phyloP scores from a whole-genome alignment of 352 stramenopile genomes.

The Pythium biforme region DNA sequence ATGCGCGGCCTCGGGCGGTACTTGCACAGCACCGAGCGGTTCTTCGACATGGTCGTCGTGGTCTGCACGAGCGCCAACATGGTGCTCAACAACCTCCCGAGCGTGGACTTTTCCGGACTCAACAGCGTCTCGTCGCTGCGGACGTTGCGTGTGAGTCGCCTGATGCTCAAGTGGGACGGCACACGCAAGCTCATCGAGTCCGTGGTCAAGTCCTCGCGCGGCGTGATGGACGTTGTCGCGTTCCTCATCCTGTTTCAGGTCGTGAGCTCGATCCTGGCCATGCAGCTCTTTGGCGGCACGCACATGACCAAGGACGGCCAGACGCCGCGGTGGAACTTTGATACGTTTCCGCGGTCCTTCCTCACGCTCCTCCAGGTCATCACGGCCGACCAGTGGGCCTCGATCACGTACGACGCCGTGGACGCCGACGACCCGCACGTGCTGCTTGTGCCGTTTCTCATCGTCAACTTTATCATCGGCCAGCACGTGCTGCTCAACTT shows the following conservation, averaged over 20 bases:
- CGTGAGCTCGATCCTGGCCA: slow-evolving; percentile 70
- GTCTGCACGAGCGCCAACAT: slow-evolving; percentile 67
- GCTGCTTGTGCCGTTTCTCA: slow-evolving; percentile 74
- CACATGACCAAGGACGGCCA: slow-evolving; percentile 46
- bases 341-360: slow-evolving; percentile 68
- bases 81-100: slow-evolving; percentile 60
- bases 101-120: slow-evolving; percentile 48
- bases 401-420: slow-evolving; percentile 70
- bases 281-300: slow-evolving; percentile 71
- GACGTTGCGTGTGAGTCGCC: slow-evolving; percentile 62
- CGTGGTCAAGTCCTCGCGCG: slow-evolving; percentile 76
- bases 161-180: slow-evolving; percentile 83
- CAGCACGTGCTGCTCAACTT: slow-evolving; percentile 82
- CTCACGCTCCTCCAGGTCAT: slow-evolving; percentile 79
- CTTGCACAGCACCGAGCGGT: slow-evolving; percentile 52
- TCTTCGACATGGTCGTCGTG: slow-evolving; percentile 76
- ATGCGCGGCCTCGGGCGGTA: slow-evolving; percentile 53
- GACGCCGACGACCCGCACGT: slow-evolving; percentile 62
- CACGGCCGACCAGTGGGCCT: slow-evolving; percentile 77
- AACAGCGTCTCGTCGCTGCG: slow-evolving; percentile 69
- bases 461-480: slow-evolving; percentile 72
- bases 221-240: slow-evolving; percentile 67
- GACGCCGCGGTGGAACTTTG: slow-evolving; percentile 75
- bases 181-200: slow-evolving; percentile 78
- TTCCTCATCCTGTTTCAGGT: slow-evolving; percentile 80